Base-by-base conservation (phyloP, 148 eudicot genomes). In the Euryodendron excelsum region DNA sequence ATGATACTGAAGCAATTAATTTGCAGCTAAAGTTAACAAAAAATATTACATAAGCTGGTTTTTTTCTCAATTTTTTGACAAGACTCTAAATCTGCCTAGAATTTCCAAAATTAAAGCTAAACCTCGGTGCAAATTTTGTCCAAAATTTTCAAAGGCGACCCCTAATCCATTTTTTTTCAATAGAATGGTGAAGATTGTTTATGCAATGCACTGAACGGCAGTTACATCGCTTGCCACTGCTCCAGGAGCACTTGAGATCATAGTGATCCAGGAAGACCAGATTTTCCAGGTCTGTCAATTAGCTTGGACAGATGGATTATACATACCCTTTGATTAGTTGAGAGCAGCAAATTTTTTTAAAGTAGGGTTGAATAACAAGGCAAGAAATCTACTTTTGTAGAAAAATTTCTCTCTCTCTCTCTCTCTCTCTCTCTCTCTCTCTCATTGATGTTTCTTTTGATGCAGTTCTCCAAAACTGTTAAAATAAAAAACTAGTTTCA, bases 301-400 rank as follows among this genome's bases (percentile, higher is more conserved):
- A 37, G 25, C 1, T 17, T 17, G 27, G 17, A 34, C 70, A 66
- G 5, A 66, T 31, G 27, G 15, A 61, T 2, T 27, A 15, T 20
- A n/a, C n/a, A n/a, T n/a, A n/a, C n/a, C n/a, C n/a, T n/a, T n/a
- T n/a, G n/a, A n/a, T n/a, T n/a, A n/a, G n/a, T n/a, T n/a, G n/a
- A n/a, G n/a, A n/a, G n/a, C n/a, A n/a, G n/a, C n/a, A n/a, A n/a
- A n/a, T 41, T 63, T 30, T 30, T 63, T 30, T 30, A 63, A 63
- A 39, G 68, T 63, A 63, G 68, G 15, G 37, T 31, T 28, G 68
- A 17, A 63, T 63, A 63, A 63, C 39, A 63, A 63, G 68, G 68
- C 36, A 63, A 63, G 68, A 31, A 63, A 28, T 63, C 68, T 63
- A 55, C 20, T 28, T 67, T 33, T 34, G 36, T 18, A 28, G 13